These are phyloP conservation scores for Aspergillus viridinutans DNA, from an alignment of 2,329 filamentous ascomycete genomes.

Conservation along the genomic window DNA sequence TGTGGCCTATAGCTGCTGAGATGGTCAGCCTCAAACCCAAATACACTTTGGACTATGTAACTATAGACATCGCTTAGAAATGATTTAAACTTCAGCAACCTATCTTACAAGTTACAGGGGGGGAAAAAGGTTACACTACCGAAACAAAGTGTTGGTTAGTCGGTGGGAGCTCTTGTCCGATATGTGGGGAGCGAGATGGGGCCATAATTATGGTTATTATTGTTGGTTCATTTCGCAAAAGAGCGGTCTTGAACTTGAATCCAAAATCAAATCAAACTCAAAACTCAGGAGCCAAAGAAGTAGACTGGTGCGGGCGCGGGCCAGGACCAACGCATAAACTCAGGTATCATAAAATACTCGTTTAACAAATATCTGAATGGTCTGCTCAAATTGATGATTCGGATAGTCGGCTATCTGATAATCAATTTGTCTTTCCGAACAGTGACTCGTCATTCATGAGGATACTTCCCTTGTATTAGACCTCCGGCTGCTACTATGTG, in stretches of 20 bases:
- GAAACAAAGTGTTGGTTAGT: background rate
- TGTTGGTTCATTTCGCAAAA: conserved; percentile 7
- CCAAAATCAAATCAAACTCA: conserved; percentile 7
- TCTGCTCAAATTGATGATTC: background rate
- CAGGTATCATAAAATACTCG: background rate
- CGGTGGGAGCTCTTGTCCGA: background rate
- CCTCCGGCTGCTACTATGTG: no score
- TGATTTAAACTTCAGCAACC: background rate
- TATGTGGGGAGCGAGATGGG: conserved; percentile 6
- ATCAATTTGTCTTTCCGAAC: background rate
- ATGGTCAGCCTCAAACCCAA: background rate
- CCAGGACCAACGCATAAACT: background rate
- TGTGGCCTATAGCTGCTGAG: background rate
- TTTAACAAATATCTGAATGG: background rate
- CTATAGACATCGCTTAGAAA: background rate
- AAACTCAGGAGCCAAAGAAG: conserved; percentile 7
- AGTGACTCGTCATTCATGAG: background rate
- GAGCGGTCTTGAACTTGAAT: conserved; percentile 4
- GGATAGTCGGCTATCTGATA: background rate
- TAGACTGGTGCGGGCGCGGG: no score
- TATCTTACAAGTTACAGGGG: background rate
- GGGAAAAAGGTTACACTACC: background rate
- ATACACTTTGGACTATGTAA: background rate
- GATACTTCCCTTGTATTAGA: background rate
- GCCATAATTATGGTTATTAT: conserved; percentile 8